Conservation (phyloP, 805 yeast species). For the Ogataea ramenticola region DNA sequence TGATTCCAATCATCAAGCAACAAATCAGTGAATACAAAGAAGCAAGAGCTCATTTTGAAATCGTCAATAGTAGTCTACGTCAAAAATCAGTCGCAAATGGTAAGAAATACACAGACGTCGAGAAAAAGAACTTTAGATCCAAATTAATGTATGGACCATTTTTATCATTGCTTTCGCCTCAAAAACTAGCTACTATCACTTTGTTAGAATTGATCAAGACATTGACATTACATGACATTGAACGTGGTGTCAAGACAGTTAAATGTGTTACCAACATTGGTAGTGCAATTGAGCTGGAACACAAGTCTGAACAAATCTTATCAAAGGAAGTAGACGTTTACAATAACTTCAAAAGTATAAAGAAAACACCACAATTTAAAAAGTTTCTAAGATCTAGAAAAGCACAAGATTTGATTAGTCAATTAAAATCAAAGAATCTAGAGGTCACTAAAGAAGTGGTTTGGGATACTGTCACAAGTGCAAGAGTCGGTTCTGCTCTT, state of each 20-base stretch:
- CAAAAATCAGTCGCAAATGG: not conserved
- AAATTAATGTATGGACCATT: constrained; percentile 70
- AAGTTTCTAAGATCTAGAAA: constrained; percentile 28
- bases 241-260: constrained; percentile 79
- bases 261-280: constrained; percentile 79
- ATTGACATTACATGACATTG: constrained; percentile 66
- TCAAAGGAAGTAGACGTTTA: constrained; percentile 49
- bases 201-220: constrained; percentile 74
- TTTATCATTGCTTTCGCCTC: constrained; percentile 62
- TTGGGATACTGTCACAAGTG: constrained; percentile 30
- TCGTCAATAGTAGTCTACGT: not conserved
- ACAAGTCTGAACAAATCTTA: constrained; percentile 59
- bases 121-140: constrained; percentile 17
- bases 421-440: constrained; percentile 4
- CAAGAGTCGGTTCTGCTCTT: constrained; percentile 77
- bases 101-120: constrained; percentile 6
- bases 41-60: constrained; percentile 21
- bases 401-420: constrained; percentile 19
- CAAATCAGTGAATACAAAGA: constrained; percentile 54
- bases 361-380: constrained; percentile 35
- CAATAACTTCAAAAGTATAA: constrained; percentile 43
- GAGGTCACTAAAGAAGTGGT: constrained; percentile 4
- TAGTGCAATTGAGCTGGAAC: constrained; percentile 77
- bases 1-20: constrained; percentile 62
- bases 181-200: constrained; percentile 76